Percentiles rank a stretch among this genome's conserved stretches.
Conservation (phyloP, 495 filamentous ascomycete genomes). For the Astrothelium macrocarpum region DNA sequence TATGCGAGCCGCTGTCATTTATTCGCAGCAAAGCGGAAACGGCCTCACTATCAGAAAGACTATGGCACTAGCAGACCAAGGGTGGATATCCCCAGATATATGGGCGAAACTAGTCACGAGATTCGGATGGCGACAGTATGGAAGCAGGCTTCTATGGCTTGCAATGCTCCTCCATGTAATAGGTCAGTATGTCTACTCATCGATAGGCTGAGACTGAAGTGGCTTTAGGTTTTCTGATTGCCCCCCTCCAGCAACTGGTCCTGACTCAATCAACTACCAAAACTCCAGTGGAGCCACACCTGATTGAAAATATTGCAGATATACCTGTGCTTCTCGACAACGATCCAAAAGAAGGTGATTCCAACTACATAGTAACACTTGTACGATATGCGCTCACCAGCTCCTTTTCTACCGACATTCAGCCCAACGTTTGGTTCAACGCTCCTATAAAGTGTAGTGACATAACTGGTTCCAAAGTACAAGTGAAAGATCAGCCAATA, state of each 20-base stretch:
- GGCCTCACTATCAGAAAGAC: background rate
- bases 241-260: background rate
- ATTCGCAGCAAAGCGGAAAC: background rate
- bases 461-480: background rate
- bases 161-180: background rate
- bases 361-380: background rate
- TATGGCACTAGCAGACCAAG: background rate
- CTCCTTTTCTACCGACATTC: background rate
- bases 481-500: background rate
- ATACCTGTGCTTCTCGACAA: background rate
- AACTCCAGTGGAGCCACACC: conserved; percentile 12
- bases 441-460: background rate
- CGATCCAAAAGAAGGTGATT: conserved; percentile 2
- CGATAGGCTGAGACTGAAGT: too few relatives aligned
- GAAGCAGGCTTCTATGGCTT: background rate
- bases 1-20: background rate
- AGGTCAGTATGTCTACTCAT: background rate
- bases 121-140: background rate
- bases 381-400: background rate
- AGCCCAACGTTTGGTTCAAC: conserved; percentile 7
- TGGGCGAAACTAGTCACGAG: background rate
- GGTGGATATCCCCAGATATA: background rate
- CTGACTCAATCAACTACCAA: conserved; percentile 18
- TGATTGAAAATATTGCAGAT: conserved; percentile 14
- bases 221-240: background rate